Percentiles rank a stretch among this genome's conserved stretches.
Conservation (phyloP, 176 grass and related monocot species). For the Pharus latifolius region DNA sequence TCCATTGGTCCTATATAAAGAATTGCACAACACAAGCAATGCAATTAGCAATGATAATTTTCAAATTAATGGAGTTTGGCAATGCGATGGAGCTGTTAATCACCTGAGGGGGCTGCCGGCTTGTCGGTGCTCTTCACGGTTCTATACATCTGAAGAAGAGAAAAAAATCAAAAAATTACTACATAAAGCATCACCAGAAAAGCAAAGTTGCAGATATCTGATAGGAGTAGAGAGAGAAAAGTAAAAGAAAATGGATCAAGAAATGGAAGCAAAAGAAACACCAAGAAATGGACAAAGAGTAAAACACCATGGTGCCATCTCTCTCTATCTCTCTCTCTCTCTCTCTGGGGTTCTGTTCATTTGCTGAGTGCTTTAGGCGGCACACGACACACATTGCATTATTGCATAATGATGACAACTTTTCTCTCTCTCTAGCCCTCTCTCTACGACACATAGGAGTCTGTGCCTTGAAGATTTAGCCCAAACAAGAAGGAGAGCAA, state of each 20-base stretch:
- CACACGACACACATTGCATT: conserved; percentile 30
- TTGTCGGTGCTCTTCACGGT: conserved; percentile 84
- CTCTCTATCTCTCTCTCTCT: not conserved
- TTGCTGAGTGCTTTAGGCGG: not conserved
- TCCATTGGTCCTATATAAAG: conserved; percentile 29
- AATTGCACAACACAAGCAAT: not conserved
- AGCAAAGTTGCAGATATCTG: conserved; percentile 25
- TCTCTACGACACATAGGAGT: conserved; percentile 26
- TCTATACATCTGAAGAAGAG: conserved; percentile 46
- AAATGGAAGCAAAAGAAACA: conserved; percentile 20
- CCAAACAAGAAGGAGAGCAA: not conserved
- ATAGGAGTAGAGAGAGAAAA: not conserved
- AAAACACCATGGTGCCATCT: not conserved
- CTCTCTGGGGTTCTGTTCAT: not conserved
- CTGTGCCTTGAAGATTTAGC: conserved; percentile 6
- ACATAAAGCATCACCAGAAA: conserved; percentile 20
- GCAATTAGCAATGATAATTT: not conserved
- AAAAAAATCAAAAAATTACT: not conserved
- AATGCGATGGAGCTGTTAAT: not conserved
- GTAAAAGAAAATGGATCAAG: not conserved
- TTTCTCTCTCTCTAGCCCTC: conserved; percentile 29
- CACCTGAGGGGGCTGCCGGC: conserved; percentile 69
- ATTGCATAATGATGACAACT: conserved; percentile 56
- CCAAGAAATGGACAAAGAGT: not conserved
- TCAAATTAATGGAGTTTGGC: not conserved